Conservation (phyloP, 352 stramenopile species). For the Globisporangium acanthophoron region DNA sequence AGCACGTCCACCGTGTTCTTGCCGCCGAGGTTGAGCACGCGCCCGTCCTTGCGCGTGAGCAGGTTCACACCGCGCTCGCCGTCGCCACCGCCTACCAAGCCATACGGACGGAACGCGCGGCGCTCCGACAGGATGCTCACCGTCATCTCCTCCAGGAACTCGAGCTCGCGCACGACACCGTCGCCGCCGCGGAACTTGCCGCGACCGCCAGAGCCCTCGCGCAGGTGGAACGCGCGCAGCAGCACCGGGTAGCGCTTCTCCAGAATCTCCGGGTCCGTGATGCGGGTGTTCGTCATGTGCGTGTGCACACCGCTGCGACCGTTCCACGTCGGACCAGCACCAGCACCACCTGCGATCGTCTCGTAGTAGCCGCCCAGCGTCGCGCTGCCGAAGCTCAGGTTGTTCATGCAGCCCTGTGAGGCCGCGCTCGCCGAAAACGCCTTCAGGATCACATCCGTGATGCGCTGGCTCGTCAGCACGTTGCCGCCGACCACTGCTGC, state of each 20-base stretch:
- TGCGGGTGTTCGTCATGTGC: conserved; percentile 99
- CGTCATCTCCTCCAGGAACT: conserved; percentile 92
- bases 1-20: conserved; percentile 94
- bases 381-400: conserved; percentile 97
- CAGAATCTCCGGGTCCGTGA: conserved; percentile 99
- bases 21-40: conserved; percentile 75
- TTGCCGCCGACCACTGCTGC: conserved; percentile 98
- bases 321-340: conserved; percentile 95
- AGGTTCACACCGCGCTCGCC: conserved; percentile 93
- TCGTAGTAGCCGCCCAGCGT: conserved; percentile 97
- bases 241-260: conserved; percentile 95
- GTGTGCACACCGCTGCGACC: conserved; percentile 97
- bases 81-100: conserved; percentile 88
- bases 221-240: conserved; percentile 81
- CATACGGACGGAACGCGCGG: conserved; percentile 93
- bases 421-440: conserved; percentile 95
- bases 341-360: conserved; percentile 97
- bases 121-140: conserved; percentile 98
- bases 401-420: conserved; percentile 99
- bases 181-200: conserved; percentile 92
- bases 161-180: conserved; percentile 94
- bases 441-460: conserved; percentile 98
- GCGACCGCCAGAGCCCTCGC: conserved; percentile 84
- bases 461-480: conserved; percentile 96
- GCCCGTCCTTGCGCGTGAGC: conserved; percentile 64